phyloP scores from a whole-genome alignment of 148 eudicot genomes.

The Salicornia ramosissima region DNA sequence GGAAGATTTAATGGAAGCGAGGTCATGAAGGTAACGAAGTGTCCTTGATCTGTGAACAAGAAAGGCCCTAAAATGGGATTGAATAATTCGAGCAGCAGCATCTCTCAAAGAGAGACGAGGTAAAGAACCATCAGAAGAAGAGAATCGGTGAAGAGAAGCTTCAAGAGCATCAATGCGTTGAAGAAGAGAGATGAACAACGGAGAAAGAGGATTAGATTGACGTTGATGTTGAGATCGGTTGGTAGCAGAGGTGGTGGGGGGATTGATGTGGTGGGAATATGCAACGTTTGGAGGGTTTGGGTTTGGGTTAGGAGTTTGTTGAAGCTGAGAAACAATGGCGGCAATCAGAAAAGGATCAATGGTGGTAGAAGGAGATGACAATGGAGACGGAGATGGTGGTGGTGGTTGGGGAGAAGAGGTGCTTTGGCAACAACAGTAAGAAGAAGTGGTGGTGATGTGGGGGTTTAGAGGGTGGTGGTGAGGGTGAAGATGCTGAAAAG shows the following conservation, averaged over 20 bases:
- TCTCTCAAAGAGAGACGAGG: slow-evolving; percentile 40
- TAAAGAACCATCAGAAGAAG: slow-evolving; percentile 10
- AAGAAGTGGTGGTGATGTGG: slow-evolving; percentile 27
- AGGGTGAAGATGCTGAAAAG: slow-evolving; percentile 40
- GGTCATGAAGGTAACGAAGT: slow-evolving; percentile 55
- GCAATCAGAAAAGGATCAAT: slow-evolving; percentile 33
- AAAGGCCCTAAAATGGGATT: slow-evolving; percentile 68
- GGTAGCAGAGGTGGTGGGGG: neutral
- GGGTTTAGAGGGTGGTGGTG: slow-evolving; percentile 26
- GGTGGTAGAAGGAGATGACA: slow-evolving; percentile 21
- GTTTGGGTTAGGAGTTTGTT: slow-evolving; percentile 36
- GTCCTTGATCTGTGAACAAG: slow-evolving; percentile 69
- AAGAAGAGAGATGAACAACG: slow-evolving; percentile 40
- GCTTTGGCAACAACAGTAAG: slow-evolving; percentile 30
- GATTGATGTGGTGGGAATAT: slow-evolving; percentile 15
- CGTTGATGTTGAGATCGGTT: slow-evolving; percentile 14
- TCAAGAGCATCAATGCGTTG: slow-evolving; percentile 69
- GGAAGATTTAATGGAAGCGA: slow-evolving; percentile 58
- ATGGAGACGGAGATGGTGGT: slow-evolving; percentile 28
- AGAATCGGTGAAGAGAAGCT: slow-evolving; percentile 48
- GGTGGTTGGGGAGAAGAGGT: slow-evolving; percentile 32
- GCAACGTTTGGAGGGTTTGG: slow-evolving; percentile 4
- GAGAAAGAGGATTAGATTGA: slow-evolving; percentile 15
- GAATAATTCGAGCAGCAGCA: slow-evolving; percentile 74
- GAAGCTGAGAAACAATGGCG: slow-evolving; percentile 33